These are phyloP conservation scores for Clathrospora elynae DNA, from an alignment of 2,329 filamentous ascomycete genomes.

Conservation along the genomic window DNA sequence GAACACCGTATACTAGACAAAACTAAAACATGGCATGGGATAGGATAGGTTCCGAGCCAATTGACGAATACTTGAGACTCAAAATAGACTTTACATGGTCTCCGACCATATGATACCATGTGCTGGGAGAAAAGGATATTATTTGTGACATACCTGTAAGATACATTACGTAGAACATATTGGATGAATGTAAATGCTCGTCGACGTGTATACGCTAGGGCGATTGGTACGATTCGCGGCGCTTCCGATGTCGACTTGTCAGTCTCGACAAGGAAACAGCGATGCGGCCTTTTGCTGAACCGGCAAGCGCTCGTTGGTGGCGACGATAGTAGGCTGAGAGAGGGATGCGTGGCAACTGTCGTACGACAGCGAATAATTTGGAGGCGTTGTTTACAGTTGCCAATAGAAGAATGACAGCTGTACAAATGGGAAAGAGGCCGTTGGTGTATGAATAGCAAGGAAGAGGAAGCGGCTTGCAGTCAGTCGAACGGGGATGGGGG, in stretches of 20 bases:
- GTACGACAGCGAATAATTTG: slow-evolving; percentile 42
- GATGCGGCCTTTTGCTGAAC: slow-evolving; percentile 36
- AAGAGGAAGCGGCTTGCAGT: slow-evolving; percentile 47
- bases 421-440: slow-evolving; percentile 35
- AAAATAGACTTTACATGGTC: slow-evolving; percentile 1
- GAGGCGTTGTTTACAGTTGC: slow-evolving; percentile 40
- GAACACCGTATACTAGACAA: slow-evolving; percentile 2
- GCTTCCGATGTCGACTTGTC: slow-evolving; percentile 34
- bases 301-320: slow-evolving; percentile 45
- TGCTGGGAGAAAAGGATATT: slow-evolving; percentile 1
- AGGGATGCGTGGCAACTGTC: slow-evolving; percentile 44
- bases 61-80: slow-evolving; percentile 1
- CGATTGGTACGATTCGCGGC: slow-evolving; percentile 33
- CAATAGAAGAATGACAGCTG: slow-evolving; percentile 47
- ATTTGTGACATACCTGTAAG: slow-evolving; percentile 47
- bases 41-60: slow-evolving; percentile 1
- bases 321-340: slow-evolving; percentile 35
- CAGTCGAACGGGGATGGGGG: slow-evolving; percentile 40
- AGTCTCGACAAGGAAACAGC: slow-evolving; percentile 29
- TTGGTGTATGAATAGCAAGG: slow-evolving; percentile 44
- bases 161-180: slow-evolving; percentile 54
- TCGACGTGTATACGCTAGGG: slow-evolving; percentile 29
- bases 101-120: slow-evolving; percentile 8
- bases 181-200: slow-evolving; percentile 18
- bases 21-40: background rate